Evolutionary conservation across 345 rosid genomes (phyloP), one percentile per base, ranked within the genome.

Genomic region (Melaleuca alternifolia): DNA sequence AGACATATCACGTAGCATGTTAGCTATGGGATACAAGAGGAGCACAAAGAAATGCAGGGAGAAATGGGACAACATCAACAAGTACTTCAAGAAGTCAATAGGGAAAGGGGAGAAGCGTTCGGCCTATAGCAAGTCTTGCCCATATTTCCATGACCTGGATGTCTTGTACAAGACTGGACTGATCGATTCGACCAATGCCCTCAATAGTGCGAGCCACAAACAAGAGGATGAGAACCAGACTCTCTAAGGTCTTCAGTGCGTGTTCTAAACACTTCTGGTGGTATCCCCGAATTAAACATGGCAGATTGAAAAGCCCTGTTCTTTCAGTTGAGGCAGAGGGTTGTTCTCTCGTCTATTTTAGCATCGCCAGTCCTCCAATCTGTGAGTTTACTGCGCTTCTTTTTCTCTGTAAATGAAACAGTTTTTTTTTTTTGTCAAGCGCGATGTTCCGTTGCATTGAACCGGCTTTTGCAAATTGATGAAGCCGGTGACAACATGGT

Each of bases 31-130:
- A 30, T 96, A 92, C 87, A 84, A 85, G 15, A 88, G 95, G 26
- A 93, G 91, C 62, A 94, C 94, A 10, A 94, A 92, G 87, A 94
- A 95, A 89, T 96, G 98, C 28, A 95, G 90, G 91, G 98, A 93
- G 92, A 96, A 96, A 87, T 96, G 98, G 98, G 97, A 93, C 87
- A 96, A 95, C 90, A 93, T 96, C 87, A 94, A 93, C 89, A 93
- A 93, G 92, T 94, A 93, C 90, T 93, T 89, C 93, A 91, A 85
- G 89, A 93, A 88, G 88, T 87, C 93, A 21, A 84, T 85, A 76
- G 96, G 76, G 79, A 90, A 87, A 54, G 90, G 91, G 53, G 91
- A 88, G 91, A 93, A 92, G 87, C 93, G 61, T 87, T 54, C 87
- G 2, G 93, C 91, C 81, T 91, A 89, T 85, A 89, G 89, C 85